Evolutionary conservation across 352 stramenopile genomes (phyloP), one percentile per base, ranked within the genome.

Genomic region (Phytophthora nicotianae): DNA sequence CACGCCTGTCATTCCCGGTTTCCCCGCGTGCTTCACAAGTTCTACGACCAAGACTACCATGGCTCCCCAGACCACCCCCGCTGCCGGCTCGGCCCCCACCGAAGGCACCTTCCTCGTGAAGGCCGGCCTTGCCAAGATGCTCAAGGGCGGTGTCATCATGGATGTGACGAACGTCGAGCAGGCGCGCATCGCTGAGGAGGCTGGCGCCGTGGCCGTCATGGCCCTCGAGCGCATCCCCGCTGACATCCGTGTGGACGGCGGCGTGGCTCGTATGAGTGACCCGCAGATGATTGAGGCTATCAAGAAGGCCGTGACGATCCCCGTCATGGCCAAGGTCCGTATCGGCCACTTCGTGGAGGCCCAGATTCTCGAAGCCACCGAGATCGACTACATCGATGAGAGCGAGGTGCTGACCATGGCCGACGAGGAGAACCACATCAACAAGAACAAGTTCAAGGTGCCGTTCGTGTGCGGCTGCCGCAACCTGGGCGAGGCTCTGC

Each of bases 331-430:
- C 43, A 99, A 99, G 85, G 93, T 89, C 23, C 93, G 97, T 58
- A 99, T 99, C 62, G 97, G 97, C 59, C 97, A 99, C 81, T 99
- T 99, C 69, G 97, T 99, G 10, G 97, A 99, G 77, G 95, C 97
- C 0, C 97, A 99, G 75, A 99, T 99, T 66, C 81, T 99, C 10
- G 93, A 99, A 72, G 92, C 97, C 6, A 90, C 96, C 52, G 97
- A 99, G 76, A 89, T 99, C 61, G 97, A 99, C 76, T 99, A 99
- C 89, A 99, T 99, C 65, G 97, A 99, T 70, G 97, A 99, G 79
- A 96, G 75, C 53, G 97, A 99, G 76, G 97, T 99, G 26, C 73
- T 99, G 17, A 99, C 97, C 54, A 99, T 99, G 96, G 97, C 97
- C 0, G 97, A 99, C 74, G 97, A 99, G 64, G 90, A 98, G 66